These are phyloP conservation scores for Syzygium syzygioides DNA, from an alignment of 441 rosid genomes.

Conservation along the genomic window DNA sequence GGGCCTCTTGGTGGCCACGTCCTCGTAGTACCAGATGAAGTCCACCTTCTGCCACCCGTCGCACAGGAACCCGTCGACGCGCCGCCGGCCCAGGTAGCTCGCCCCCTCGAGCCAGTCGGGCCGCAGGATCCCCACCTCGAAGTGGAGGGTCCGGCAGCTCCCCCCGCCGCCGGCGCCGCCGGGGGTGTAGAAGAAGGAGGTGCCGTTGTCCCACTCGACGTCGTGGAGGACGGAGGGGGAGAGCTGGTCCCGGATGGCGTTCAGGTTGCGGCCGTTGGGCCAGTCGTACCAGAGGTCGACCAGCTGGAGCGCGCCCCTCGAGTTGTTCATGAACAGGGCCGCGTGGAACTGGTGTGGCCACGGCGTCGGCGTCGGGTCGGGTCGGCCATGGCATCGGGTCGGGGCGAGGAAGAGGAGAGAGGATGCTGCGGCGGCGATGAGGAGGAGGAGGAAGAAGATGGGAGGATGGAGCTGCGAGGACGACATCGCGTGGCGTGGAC, in stretches of 20 bases:
- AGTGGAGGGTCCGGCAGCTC: constrained; percentile 13
- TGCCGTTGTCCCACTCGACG: constrained; percentile 39
- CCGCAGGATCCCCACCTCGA: constrained; percentile 34
- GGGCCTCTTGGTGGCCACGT: constrained; percentile 26
- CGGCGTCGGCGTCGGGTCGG: constrained; percentile 4
- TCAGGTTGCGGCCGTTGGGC: constrained; percentile 34
- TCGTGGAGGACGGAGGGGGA: constrained; percentile 14
- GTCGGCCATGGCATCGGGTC: not conserved
- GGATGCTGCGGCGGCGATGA: not conserved
- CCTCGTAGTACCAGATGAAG: constrained; percentile 43
- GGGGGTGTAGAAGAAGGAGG: constrained; percentile 25
- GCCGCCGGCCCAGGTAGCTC: constrained; percentile 24
- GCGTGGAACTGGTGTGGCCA: constrained; percentile 48
- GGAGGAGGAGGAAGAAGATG: not conserved
- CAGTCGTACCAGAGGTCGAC: constrained; percentile 35
- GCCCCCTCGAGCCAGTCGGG: constrained; percentile 45
- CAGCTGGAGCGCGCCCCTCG: constrained; percentile 13
- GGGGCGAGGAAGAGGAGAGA: not conserved
- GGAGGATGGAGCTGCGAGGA: not conserved
- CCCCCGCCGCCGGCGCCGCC: not conserved
- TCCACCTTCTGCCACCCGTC: constrained; percentile 43
- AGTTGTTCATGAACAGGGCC: constrained; percentile 25
- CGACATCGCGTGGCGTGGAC: not conserved
- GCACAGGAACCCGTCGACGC: constrained; percentile 35
- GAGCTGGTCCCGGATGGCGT: constrained; percentile 32